A percentile compares a stretch with the other conserved stretches of the same genome.
Evolutionary conservation across 768 basidiomycete species (phyloP).

Genomic region (Heimioporus sp.): DNA sequence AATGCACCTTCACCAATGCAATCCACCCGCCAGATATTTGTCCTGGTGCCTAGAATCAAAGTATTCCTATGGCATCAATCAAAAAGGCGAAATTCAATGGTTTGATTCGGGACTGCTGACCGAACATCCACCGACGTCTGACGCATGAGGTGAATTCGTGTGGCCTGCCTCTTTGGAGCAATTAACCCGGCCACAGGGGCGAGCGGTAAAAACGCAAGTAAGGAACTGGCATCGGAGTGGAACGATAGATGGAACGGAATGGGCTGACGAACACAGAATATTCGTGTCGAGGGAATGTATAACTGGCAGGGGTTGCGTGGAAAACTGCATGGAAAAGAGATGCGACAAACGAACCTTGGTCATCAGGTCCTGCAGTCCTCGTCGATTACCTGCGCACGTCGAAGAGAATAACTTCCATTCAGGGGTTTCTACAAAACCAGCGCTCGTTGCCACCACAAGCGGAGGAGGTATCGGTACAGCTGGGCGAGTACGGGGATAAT

Average conservation of each 20-base stretch:
- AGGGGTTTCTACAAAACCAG: constrained; percentile 42
- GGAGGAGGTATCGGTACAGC: constrained; percentile 48
- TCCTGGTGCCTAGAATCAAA: constrained; percentile 49
- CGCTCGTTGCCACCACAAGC: constrained; percentile 26
- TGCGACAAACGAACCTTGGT: constrained; percentile 24
- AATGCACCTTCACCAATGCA: constrained; percentile 65
- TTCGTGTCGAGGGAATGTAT: constrained; percentile 58
- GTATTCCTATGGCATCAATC: constrained; percentile 39
- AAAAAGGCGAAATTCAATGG: neutral
- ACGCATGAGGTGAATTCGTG: constrained; percentile 60
- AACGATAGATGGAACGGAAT: constrained; percentile 71
- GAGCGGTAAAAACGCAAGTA: constrained; percentile 60
- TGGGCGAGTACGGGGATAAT: constrained; percentile 66
- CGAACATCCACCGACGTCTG: constrained; percentile 67
- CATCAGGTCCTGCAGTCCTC: constrained; percentile 38
- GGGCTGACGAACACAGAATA: constrained; percentile 53
- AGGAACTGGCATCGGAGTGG: constrained; percentile 51
- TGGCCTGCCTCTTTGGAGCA: constrained; percentile 34
- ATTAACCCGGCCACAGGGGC: constrained; percentile 43
- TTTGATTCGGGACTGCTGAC: constrained; percentile 24
- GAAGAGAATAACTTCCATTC: constrained; percentile 54
- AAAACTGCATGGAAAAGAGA: neutral
- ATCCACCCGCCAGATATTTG: constrained; percentile 70
- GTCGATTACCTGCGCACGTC: constrained; percentile 37
- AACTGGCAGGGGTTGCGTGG: constrained; percentile 24